Percentiles rank a stretch among this genome's conserved stretches.
These are phyloP conservation scores for Cercospora sojina DNA, from an alignment of 2,329 filamentous ascomycete genomes.

Conservation along the genomic window DNA sequence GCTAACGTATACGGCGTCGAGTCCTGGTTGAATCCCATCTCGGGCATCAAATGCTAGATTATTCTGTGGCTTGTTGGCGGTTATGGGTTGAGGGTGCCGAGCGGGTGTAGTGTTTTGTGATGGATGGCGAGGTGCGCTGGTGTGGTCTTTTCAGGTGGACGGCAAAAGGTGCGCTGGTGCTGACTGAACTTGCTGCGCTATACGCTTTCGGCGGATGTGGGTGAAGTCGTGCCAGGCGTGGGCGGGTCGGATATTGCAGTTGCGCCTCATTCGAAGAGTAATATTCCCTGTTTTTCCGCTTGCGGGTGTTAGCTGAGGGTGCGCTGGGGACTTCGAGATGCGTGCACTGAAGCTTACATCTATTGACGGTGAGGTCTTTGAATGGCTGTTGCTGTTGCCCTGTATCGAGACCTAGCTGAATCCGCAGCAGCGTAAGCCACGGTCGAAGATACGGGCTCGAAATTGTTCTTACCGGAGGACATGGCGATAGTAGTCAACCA, in stretches of 20 bases:
- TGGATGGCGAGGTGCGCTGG: background rate
- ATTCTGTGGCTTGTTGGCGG: slow-evolving; percentile 91
- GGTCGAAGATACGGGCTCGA: too few relatives aligned
- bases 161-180: background rate
- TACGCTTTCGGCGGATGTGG: background rate
- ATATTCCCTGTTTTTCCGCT: background rate
- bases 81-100: slow-evolving; percentile 97
- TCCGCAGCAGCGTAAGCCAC: too few relatives aligned
- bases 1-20: slow-evolving; percentile 91
- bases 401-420: too few relatives aligned
- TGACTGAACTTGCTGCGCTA: background rate
- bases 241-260: background rate
- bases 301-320: background rate
- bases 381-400: too few relatives aligned
- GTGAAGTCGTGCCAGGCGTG: background rate
- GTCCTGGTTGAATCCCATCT: slow-evolving; percentile 98
- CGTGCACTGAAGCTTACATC: too few relatives aligned
- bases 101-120: slow-evolving; percentile 56
- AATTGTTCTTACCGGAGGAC: too few relatives aligned
- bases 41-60: slow-evolving; percentile 88
- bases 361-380: too few relatives aligned
- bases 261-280: background rate
- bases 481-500: too few relatives aligned
- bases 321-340: too few relatives aligned
- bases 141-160: background rate